These are phyloP conservation scores for Thelonectria olida DNA, from an alignment of 2,329 filamentous ascomycete genomes.

Conservation along the genomic window DNA sequence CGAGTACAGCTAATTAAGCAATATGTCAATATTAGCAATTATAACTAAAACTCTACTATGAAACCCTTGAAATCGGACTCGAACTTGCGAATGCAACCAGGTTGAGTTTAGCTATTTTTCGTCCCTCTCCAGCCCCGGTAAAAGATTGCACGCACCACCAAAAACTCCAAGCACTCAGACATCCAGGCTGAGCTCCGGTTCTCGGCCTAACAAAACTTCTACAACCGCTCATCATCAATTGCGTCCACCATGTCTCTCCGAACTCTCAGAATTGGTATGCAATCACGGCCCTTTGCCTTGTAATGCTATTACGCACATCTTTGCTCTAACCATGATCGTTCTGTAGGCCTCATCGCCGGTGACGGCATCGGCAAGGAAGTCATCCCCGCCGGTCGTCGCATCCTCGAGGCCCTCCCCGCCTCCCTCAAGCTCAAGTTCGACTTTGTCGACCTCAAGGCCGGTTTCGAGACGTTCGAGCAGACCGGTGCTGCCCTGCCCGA, in stretches of 20 bases:
- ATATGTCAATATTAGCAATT: too few relatives aligned
- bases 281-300: background rate
- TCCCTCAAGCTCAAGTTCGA: constrained; percentile 93
- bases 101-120: background rate
- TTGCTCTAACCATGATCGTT: background rate
- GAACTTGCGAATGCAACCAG: background rate
- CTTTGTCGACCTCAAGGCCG: constrained; percentile 92
- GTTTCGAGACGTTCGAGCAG: constrained; percentile 91
- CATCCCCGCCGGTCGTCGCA: constrained; percentile 89
- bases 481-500: constrained; percentile 90
- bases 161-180: constrained; percentile 20
- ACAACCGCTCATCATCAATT: constrained; percentile 34
- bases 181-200: constrained; percentile 33
- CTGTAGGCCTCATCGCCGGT: constrained; percentile 88
- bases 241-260: constrained; percentile 50
- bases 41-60: background rate
- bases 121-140: background rate
- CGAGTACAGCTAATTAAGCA: too few relatives aligned
- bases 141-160: constrained; percentile 13
- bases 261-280: constrained; percentile 53
- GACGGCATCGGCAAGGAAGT: constrained; percentile 99
- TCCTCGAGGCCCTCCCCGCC: constrained; percentile 92
- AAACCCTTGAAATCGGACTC: background rate
- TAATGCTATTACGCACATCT: constrained; percentile 1
- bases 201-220: constrained; percentile 39